Evolutionary conservation across 2,329 filamentous ascomycete species (phyloP), one percentile per base, ranked within the genome.

Genomic region (Beauveria pseudobassiana): DNA sequence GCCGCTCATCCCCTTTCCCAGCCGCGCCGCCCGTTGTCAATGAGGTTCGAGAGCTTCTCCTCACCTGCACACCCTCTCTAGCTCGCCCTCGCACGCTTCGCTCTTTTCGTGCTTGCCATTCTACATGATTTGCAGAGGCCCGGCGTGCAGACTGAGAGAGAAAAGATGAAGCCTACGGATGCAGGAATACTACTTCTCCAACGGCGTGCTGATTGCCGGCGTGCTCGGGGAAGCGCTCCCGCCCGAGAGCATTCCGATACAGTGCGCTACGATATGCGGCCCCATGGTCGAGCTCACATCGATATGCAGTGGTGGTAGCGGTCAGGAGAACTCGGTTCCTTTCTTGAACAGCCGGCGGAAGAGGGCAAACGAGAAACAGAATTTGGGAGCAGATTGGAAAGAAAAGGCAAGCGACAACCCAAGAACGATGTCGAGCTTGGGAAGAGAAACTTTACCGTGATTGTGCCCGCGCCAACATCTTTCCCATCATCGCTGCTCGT

Each of bases 241-340:
- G 20, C 67, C 71, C 14, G 67, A 74, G 24, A 72, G 75, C 28
- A 73, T 78, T 18, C 76, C 76, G 38, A 62, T 76, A 24, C 68
- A 69, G 58, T 78, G 76, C 62, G 74, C 74, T 42, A 73, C 72
- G 45, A 77, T 78, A 57, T 78, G 76, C 67, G 75, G 75, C 5
- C 76, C 76, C 57, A 73, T 78, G 54, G 74, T 78, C 61, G 76
- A 78, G 67, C 66, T 78, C n/a, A 73, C 74, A 38, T 67, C 67
- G 10, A 70, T 71, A 50, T 78, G 76, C 69, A 69, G 70, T 64
- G 38, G 40, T 16, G 30, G 40, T 4, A 22, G 8, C 40, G 28
- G 20, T 5, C 28, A 48, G 12, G 40, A n/a, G 3, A 48, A 46
- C 1, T 38, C 24, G 7, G 14, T 26, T 2, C 20, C 34, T 6